Conservation (phyloP, 768 basidiomycete species). For the Calocybe indica region DNA sequence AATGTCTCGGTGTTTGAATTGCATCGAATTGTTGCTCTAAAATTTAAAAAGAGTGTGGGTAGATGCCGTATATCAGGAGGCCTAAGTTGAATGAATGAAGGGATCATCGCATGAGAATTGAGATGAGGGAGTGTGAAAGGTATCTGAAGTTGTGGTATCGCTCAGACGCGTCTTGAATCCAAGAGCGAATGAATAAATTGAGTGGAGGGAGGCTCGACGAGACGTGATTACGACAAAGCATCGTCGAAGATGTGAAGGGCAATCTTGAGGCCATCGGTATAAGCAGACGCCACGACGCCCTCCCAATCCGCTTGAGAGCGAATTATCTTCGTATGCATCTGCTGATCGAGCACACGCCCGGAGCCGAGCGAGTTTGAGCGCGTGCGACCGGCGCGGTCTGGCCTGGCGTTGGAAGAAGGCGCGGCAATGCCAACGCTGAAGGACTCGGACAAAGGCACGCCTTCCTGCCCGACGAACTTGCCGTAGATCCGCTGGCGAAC, state of each 20-base stretch:
- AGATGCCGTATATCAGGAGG: neutral
- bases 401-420: slow-evolving; percentile 40
- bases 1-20: neutral
- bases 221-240: too few species aligned
- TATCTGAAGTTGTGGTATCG: too few species aligned
- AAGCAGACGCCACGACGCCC: slow-evolving; percentile 28
- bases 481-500: slow-evolving; percentile 54
- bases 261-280: slow-evolving; percentile 44
- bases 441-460: slow-evolving; percentile 41
- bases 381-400: slow-evolving; percentile 17
- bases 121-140: slow-evolving; percentile 5
- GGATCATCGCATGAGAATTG: neutral
- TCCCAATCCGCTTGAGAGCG: slow-evolving; percentile 57
- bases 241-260: slow-evolving; percentile 49
- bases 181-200: too few species aligned
- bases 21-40: neutral
- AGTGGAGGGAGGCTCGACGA: too few species aligned
- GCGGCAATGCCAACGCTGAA: slow-evolving; percentile 36
- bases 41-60: neutral
- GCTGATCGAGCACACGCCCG: slow-evolving; percentile 15
- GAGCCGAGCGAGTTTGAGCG: slow-evolving; percentile 20
- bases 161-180: too few species aligned
- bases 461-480: slow-evolving; percentile 63
- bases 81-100: too few species aligned
- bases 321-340: slow-evolving; percentile 16